These are phyloP conservation scores for Penicillium freii DNA, from an alignment of 2,329 filamentous ascomycete species.

Conservation along the genomic window DNA sequence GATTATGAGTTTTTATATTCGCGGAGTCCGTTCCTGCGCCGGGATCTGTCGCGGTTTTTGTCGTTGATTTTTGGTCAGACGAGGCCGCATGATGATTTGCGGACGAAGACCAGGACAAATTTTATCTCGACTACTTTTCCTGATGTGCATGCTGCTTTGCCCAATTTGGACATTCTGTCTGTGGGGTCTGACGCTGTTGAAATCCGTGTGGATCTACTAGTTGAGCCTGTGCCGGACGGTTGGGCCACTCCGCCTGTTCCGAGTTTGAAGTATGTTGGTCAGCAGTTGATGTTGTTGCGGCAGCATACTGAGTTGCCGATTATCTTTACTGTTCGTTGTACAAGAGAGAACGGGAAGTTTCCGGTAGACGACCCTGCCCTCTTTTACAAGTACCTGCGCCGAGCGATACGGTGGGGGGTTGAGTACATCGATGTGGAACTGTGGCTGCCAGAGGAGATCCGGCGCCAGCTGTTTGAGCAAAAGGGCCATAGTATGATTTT, in stretches of 20 bases:
- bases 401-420: constrained; percentile 83
- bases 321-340: constrained; percentile 82
- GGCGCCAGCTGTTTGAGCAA: constrained; percentile 63
- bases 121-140: constrained; percentile 87
- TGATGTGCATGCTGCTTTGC: constrained; percentile 76
- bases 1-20: constrained; percentile 89
- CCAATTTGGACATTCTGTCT: constrained; percentile 82
- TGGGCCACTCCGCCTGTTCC: constrained; percentile 58
- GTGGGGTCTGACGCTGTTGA: constrained; percentile 85
- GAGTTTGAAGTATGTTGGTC: constrained; percentile 78
- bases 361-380: constrained; percentile 75
- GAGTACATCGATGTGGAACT: constrained; percentile 89
- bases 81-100: constrained; percentile 70
- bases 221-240: constrained; percentile 64
- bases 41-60: constrained; percentile 75
- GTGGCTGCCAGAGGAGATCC: constrained; percentile 77
- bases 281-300: constrained; percentile 79
- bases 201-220: constrained; percentile 76
- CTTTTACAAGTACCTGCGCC: constrained; percentile 76
- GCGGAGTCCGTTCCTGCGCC: constrained; percentile 66
- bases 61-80: constrained; percentile 78
- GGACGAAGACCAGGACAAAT: constrained; percentile 70
- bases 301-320: constrained; percentile 86
- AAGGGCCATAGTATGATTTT: constrained; percentile 81
- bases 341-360: constrained; percentile 76